Base-by-base conservation (phyloP, 768 basidiomycete species). In the Auricularia auricula-judae region DNA sequence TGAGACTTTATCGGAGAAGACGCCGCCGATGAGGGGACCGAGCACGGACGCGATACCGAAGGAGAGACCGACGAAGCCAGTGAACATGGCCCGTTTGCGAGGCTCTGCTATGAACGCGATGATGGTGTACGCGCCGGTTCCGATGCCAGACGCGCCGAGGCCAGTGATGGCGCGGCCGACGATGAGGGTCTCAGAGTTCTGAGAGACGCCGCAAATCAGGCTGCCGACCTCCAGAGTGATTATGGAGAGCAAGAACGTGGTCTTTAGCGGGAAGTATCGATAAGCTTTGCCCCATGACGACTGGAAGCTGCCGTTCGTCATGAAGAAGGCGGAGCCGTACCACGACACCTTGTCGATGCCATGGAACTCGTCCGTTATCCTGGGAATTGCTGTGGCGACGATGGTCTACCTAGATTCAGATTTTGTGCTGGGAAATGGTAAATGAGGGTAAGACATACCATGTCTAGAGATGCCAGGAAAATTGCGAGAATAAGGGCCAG, bases 141-240 rank as follows among this genome's bases (percentile, higher is more conserved):
- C 76, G 64, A 75, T 70, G 35, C 74, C 74, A 0, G 76, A 76
- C 18, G 76, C 74, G 11, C 74, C 74, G 39, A 76, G 75, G n/a
- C 74, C 74, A 63, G 77, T 76, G 12, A 75, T 66, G 2, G 88
- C 91, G 67, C 91, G 83, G 56, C 64, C 62, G n/a, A 65, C 21
- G 18, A 54, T 67, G 16, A 75, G 67, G 74, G 71, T 72, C 12
- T 65, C 58, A 65, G 73, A 71, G 39, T 51, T 69, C 64, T 75
- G 71, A 2, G 72, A 72, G 14, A 70, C 70, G n/a, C 71, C 72
- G 64, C 72, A 74, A 3, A 74, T 36, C 11, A 68, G 70, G n/a
- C 68, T 69, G 39, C 66, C 66, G 51, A 67, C n/a, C 8, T 58
- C 63, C 36, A 42, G 66, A 69, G 44, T 58, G 42, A 65, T 39